Percentiles rank a stretch among this genome's conserved stretches.
Conservation (phyloP, 768 basidiomycete species). For the Termitomyces sp. region DNA sequence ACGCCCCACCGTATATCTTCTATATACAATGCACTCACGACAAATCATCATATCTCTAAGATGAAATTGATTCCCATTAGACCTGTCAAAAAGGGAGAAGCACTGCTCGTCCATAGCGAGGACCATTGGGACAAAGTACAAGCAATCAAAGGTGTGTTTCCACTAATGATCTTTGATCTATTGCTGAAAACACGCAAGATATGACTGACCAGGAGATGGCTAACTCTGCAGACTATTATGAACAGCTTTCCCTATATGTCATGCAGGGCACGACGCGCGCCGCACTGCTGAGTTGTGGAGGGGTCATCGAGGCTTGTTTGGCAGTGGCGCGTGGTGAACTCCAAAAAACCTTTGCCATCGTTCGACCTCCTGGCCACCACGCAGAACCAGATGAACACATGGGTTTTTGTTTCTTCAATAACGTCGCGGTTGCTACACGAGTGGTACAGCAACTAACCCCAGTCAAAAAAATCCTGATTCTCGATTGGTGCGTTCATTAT, state of each 20-base stretch:
- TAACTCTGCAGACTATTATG: constrained; percentile 79
- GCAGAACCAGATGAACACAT: constrained; percentile 97
- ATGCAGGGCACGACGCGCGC: constrained; percentile 78
- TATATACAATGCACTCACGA: constrained; percentile 65
- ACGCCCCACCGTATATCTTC: constrained; percentile 83
- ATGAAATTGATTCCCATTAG: constrained; percentile 81
- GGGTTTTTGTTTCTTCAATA: constrained; percentile 99
- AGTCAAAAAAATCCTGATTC: constrained; percentile 78
- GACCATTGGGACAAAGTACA: constrained; percentile 91
- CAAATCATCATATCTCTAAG: constrained; percentile 49
- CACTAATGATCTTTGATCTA: neutral
- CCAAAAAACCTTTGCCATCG: constrained; percentile 88
- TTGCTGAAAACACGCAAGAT: constrained; percentile 33
- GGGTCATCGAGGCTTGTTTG: constrained; percentile 85
- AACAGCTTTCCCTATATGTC: constrained; percentile 89
- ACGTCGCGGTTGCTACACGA: constrained; percentile 88
- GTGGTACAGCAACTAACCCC: constrained; percentile 68
- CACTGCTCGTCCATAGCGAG: constrained; percentile 82
- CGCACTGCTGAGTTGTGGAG: constrained; percentile 88
- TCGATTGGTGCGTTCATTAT: constrained; percentile 76
- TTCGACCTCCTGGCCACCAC: constrained; percentile 96
- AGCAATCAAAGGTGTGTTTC: constrained; percentile 68
- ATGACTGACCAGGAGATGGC: constrained; percentile 71
- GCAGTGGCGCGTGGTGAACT: constrained; percentile 78
- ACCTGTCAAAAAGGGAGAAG: constrained; percentile 70